Percentiles rank a stretch among this genome's conserved stretches.
Conservation (phyloP, 2,329 filamentous ascomycete genomes). For the Alternaria sp. region DNA sequence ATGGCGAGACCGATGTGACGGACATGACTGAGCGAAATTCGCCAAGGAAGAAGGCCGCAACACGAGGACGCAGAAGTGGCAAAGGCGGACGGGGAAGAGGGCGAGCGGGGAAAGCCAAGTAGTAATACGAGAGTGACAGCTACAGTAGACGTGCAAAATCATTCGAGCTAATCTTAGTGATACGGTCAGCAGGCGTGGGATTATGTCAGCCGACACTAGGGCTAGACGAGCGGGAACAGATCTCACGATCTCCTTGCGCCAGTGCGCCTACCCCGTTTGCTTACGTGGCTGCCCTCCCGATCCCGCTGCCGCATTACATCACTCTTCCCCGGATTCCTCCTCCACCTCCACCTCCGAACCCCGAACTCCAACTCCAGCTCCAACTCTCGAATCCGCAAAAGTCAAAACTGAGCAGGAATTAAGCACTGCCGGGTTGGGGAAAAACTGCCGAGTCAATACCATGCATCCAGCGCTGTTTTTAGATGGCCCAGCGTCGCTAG, state of each 20-base stretch:
- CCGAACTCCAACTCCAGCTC: background rate
- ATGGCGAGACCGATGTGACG: constrained; percentile 46
- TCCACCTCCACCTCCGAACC: background rate
- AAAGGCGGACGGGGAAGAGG: constrained; percentile 22
- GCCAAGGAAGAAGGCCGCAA: constrained; percentile 25
- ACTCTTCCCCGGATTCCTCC: constrained; percentile 1
- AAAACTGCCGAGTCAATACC: background rate
- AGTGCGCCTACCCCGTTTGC: background rate
- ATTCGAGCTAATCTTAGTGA: constrained; percentile 8
- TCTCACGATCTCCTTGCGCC: background rate
- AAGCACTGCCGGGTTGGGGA: background rate
- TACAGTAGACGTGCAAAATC: constrained; percentile 9
- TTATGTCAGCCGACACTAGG: constrained; percentile 4
- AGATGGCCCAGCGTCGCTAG: constrained; percentile 8
- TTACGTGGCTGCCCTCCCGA: background rate
- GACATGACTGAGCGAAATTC: constrained; percentile 36
- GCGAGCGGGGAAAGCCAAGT: constrained; percentile 15
- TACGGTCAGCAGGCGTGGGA: constrained; percentile 1
- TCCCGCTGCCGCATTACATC: constrained; percentile 1
- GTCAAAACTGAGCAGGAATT: background rate
- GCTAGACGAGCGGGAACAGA: background rate
- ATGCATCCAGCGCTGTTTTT: constrained; percentile 12
- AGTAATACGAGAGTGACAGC: constrained; percentile 3
- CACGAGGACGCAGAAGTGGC: constrained; percentile 10
- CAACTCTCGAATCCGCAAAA: background rate